Conservation (phyloP, 495 filamentous ascomycete genomes). For the Aspergillus hancockii region DNA sequence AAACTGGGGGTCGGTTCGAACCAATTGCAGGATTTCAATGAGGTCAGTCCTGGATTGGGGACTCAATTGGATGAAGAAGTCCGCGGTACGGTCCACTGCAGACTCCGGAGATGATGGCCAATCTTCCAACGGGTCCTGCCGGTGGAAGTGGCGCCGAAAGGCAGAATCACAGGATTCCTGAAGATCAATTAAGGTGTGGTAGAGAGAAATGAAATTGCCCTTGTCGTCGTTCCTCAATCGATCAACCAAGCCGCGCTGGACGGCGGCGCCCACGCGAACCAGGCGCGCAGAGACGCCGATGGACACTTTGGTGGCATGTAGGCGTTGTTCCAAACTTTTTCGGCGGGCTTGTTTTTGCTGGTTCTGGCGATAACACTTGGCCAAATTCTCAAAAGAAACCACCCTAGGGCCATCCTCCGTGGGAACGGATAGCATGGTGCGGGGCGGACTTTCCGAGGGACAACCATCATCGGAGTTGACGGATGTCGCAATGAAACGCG, state of each 20-base stretch:
- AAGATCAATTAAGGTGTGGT: slow-evolving; percentile 86
- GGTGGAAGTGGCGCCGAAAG: slow-evolving; percentile 39
- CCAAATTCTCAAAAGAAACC: slow-evolving; percentile 48
- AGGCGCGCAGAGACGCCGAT: slow-evolving; percentile 80
- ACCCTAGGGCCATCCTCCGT: slow-evolving; percentile 31
- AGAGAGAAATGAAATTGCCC: slow-evolving; percentile 79
- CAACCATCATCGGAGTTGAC: slow-evolving; percentile 24
- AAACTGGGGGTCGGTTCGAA: slow-evolving; percentile 84
- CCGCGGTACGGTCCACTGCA: slow-evolving; percentile 49
- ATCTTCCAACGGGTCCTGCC: slow-evolving; percentile 46
- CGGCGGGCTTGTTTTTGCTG: slow-evolving; percentile 45
- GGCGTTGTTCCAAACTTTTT: slow-evolving; percentile 41
- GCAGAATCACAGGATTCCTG: slow-evolving; percentile 79
- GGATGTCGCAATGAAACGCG: slow-evolving; percentile 29
- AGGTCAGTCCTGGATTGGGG: slow-evolving; percentile 71
- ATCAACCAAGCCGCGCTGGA: slow-evolving; percentile 83
- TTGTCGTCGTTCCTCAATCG: slow-evolving; percentile 88
- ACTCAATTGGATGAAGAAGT: slow-evolving; percentile 81
- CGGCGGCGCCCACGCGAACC: slow-evolving; percentile 72
- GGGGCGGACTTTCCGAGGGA: slow-evolving; percentile 10
- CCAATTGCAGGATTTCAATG: slow-evolving; percentile 74
- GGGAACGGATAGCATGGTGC: slow-evolving; percentile 14
- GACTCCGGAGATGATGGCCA: slow-evolving; percentile 31
- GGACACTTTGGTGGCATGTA: slow-evolving; percentile 56
- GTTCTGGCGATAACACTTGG: slow-evolving; percentile 41